Conservation (phyloP, 2,329 filamentous ascomycete genomes). For the Fulvia fulva region DNA sequence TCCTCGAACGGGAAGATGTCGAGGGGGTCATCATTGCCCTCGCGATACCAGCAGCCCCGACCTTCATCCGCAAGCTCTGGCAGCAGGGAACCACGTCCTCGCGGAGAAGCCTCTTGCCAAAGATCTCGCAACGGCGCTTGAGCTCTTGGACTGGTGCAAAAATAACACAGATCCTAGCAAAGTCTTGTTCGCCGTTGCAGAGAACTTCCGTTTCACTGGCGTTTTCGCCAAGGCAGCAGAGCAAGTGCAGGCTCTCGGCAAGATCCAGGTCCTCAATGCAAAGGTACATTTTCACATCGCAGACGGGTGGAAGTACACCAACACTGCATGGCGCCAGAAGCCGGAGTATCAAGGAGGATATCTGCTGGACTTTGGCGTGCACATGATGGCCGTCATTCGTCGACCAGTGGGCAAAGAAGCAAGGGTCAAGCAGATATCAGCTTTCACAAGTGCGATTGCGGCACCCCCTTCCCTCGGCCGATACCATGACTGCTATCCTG, state of each 20-base stretch:
- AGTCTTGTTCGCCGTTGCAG: constrained; percentile 57
- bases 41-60: constrained; percentile 38
- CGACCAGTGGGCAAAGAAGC: constrained; percentile 52
- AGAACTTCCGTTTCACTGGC: constrained; percentile 67
- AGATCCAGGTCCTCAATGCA: constrained; percentile 52
- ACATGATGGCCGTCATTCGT: constrained; percentile 62
- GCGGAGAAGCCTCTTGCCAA: constrained; percentile 53
- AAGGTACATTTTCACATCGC: constrained; percentile 45
- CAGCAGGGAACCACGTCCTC: constrained; percentile 53
- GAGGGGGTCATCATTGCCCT: constrained; percentile 53
- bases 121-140: constrained; percentile 49
- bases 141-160: constrained; percentile 48
- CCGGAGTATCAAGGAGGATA: constrained; percentile 70
- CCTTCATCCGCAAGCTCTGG: constrained; percentile 49
- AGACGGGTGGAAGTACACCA: constrained; percentile 53
- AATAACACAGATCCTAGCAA: constrained; percentile 38
- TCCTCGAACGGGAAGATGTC: constrained; percentile 42
- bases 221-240: constrained; percentile 51
- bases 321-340: constrained; percentile 61
- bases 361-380: constrained; percentile 71
- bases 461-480: constrained; percentile 60
- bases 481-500: constrained; percentile 60
- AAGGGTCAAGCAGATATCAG: constrained; percentile 46
- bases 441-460: constrained; percentile 54
- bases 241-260: constrained; percentile 51